Percentiles rank a stretch among this genome's conserved stretches.
These are phyloP conservation scores for Umbelopsis vinacea DNA, from an alignment of 192 early-diverging fungal species.

Conservation along the genomic window DNA sequence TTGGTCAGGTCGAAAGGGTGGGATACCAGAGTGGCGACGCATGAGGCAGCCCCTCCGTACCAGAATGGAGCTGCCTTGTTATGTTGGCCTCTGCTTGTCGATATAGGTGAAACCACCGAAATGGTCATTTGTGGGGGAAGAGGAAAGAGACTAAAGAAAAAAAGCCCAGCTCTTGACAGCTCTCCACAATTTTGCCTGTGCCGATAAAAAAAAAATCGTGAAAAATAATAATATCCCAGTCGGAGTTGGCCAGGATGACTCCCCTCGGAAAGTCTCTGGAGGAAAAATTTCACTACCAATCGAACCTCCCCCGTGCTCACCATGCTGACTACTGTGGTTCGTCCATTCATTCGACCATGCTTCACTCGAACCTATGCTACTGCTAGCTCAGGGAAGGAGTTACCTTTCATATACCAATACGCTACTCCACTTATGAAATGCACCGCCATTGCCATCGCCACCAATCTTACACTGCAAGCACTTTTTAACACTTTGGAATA, in stretches of 20 bases:
- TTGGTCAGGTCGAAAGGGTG: conserved; percentile 90
- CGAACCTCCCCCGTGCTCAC: neutral
- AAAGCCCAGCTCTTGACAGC: conserved; percentile 1
- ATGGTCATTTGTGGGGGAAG: conserved; percentile 20
- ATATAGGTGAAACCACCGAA: conserved; percentile 21
- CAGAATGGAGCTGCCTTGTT: conserved; percentile 31
- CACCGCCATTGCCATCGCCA: conserved; percentile 32
- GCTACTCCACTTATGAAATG: conserved; percentile 41
- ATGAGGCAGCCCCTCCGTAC: conserved; percentile 55
- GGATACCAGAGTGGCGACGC: conserved; percentile 63
- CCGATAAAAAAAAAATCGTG: neutral
- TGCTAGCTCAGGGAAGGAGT: neutral
- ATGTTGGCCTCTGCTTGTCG: neutral
- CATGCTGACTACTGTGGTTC: neutral
- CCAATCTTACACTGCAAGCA: conserved; percentile 32
- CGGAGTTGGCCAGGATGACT: neutral
- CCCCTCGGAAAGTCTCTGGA: neutral
- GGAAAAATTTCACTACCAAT: neutral
- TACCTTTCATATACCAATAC: conserved; percentile 32
- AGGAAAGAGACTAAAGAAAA: neutral
- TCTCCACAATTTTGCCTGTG: conserved; percentile 5
- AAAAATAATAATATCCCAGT: neutral
- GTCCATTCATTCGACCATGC: neutral
- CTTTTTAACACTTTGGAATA: conserved; percentile 40
- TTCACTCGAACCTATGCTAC: neutral